Base-by-base conservation (phyloP, 208 protist genomes). In the Crithidia mellificae region DNA sequence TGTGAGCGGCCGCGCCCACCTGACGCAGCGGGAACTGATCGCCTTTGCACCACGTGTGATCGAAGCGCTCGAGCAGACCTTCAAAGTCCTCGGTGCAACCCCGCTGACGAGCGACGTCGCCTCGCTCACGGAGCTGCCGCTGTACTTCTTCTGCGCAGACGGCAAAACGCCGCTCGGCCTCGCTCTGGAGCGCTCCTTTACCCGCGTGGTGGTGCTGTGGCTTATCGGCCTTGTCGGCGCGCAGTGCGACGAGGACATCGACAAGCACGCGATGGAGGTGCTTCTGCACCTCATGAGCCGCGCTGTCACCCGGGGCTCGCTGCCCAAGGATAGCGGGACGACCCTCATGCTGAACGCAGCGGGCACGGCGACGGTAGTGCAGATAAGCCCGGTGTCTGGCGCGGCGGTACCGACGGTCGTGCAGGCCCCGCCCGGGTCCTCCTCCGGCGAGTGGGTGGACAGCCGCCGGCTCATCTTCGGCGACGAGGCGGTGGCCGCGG, bases 201-300 rank as follows among this genome's bases (percentile, higher is more conserved):
- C 74, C 8, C 77, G 79, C 24, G 72, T 92, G 15, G 49, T 85
- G n/a, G 38, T 59, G 22, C 57, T 93, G 22, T 95, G 90, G 87
- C 52, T 73, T 12, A 71, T 74, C 59, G 77, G 65, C 14, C 51
- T 92, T 2, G 52, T 83, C 19, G 68, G 59, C 24, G 77, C 83
- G 3, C 68, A 81, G 59, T 83, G 80, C 58, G 87, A 93, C 63
- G 87, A 90, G 32, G 79, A 86, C 59, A 79, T 86, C 34, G 82
- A 90, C 56, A 65, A n/a, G 12, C 66, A 84, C 27, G 86, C 83
- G 30, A 72, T 91, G 66, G 67, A 85, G 63, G 83, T 93, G 43
- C 72, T 95, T 5, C 57, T 82, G 25, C 53, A 72, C 12, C 6
- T 95, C 14, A 75, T 92, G 46, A 62, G 62, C 29, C 76, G 70